Conservation (phyloP, 345 rosid genomes). For the Boechera retrofracta region DNA sequence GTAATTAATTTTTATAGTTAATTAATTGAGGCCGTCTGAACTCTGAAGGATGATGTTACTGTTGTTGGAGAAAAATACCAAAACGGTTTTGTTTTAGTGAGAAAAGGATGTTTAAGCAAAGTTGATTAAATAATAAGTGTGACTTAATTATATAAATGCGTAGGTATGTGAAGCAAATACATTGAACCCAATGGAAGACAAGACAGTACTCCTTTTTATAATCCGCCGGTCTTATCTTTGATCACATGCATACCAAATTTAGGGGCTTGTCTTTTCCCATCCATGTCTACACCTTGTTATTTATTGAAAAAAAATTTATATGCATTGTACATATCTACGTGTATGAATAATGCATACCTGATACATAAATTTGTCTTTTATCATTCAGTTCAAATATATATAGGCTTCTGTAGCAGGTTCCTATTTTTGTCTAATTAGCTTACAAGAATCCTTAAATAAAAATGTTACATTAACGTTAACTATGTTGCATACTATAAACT, state of each 20-base stretch:
- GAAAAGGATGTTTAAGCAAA: conserved; percentile 24
- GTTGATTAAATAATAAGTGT: conserved; percentile 22
- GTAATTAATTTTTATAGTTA: neutral
- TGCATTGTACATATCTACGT: conserved; percentile 10
- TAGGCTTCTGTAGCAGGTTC: neutral
- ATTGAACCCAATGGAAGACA: conserved; percentile 41
- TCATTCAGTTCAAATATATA: neutral
- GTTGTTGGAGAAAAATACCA: conserved; percentile 34
- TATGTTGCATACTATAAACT: neutral
- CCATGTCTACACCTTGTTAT: conserved; percentile 27
- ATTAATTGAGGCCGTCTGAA: neutral
- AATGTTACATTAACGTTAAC: neutral
- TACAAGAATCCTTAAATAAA: neutral
- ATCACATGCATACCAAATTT: conserved; percentile 49
- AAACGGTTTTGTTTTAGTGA: conserved; percentile 24
- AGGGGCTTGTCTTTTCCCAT: conserved; percentile 46
- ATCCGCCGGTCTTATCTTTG: conserved; percentile 47
- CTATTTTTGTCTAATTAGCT: neutral
- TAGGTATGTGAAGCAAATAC: conserved; percentile 40
- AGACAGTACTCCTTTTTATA: conserved; percentile 29
- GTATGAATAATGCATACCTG: conserved; percentile 3
- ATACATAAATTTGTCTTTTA: conserved; percentile 1
- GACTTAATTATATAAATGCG: conserved; percentile 29
- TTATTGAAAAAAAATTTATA: neutral
- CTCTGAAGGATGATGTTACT: neutral